Conservation (phyloP, 2,329 filamentous ascomycete genomes). For the Aspergillus unguis region DNA sequence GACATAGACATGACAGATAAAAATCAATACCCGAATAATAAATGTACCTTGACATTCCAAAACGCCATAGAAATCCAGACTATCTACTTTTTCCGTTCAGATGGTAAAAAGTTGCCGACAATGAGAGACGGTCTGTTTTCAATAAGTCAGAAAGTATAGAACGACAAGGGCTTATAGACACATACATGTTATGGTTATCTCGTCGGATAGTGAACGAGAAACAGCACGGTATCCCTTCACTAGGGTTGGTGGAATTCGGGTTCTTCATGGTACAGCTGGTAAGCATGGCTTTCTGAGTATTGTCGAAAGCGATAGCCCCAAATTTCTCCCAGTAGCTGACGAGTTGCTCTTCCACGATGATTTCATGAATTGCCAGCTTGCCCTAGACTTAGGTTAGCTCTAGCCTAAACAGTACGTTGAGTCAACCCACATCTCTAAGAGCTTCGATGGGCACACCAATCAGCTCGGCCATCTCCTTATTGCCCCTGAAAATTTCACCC, state of each 20-base stretch:
- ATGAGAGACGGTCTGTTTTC: slow-evolving; percentile 77
- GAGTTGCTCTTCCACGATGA: slow-evolving; percentile 88
- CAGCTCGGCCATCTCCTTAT: slow-evolving; percentile 97
- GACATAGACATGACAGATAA: neutral
- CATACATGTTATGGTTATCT: slow-evolving; percentile 95
- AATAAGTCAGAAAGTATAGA: neutral
- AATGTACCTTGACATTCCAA: neutral
- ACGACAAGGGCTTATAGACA: slow-evolving; percentile 11
- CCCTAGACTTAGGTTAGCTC: slow-evolving; percentile 55
- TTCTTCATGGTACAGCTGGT: slow-evolving; percentile 91
- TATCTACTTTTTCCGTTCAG: slow-evolving; percentile 58
- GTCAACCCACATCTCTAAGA: slow-evolving; percentile 73
- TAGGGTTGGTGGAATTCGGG: slow-evolving; percentile 63
- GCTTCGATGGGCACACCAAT: slow-evolving; percentile 90
- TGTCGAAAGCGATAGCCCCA: slow-evolving; percentile 93
- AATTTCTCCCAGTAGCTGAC: slow-evolving; percentile 99
- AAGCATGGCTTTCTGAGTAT: slow-evolving; percentile 87
- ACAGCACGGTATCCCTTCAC: slow-evolving; percentile 81
- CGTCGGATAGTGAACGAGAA: slow-evolving; percentile 96
- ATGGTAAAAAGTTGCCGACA: slow-evolving; percentile 92
- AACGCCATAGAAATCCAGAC: neutral
- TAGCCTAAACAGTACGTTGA: neutral
- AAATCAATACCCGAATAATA: neutral
- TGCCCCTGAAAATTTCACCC: slow-evolving; percentile 94
- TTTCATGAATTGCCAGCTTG: slow-evolving; percentile 91